Base-by-base conservation (phyloP, 1,284 basidiomycete species). In the Bjerkandera adusta region DNA sequence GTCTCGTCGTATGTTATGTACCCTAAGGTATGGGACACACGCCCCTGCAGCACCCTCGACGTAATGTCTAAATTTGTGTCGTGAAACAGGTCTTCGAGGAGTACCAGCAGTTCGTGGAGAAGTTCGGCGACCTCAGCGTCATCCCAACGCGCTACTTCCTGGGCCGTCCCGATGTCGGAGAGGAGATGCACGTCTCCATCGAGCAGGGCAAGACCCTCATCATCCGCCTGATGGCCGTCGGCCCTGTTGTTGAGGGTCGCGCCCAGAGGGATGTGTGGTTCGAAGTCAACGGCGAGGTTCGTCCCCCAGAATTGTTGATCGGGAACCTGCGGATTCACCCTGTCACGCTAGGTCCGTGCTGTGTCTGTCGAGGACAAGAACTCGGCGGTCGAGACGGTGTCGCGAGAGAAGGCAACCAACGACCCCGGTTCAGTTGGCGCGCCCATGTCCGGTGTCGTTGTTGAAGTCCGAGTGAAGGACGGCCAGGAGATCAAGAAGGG, bases 231-330 rank as follows among this genome's bases (percentile, higher is more conserved):
- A 88, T 99, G 77, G 96, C 97, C 33, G 81, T 97, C 45, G 95
- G 96, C 25, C 89, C 93, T 51, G 87, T 99, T 51, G 87, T 97
- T 54, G 84, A 92, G 66, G 87, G 88, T 45, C 89, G 83, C 59
- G 93, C 95, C 40, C 89, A 91, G 60, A 85, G 97, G 60, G 96
- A 98, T 66, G 92, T 97, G 57, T 97, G 93, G 91, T 97, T 98
- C 65, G 97, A 99, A 76, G 89, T 96, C 53, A 97, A 97, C 64
- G 93, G 92, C 66, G 93, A 96, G 77, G 89, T 89, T 58, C 61
- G 65, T 50, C 36, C 47, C 32, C 36, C 26, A 43, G 13, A 24
- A 33, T 30, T 41, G 53, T 33, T n/a, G n/a, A n/a, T n/a, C n/a
- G n/a, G n/a, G n/a, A n/a, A n/a, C n/a, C n/a, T n/a, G n/a, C n/a